Conservation (phyloP, 352 stramenopile genomes). For the Globisporangium apiculatum region DNA sequence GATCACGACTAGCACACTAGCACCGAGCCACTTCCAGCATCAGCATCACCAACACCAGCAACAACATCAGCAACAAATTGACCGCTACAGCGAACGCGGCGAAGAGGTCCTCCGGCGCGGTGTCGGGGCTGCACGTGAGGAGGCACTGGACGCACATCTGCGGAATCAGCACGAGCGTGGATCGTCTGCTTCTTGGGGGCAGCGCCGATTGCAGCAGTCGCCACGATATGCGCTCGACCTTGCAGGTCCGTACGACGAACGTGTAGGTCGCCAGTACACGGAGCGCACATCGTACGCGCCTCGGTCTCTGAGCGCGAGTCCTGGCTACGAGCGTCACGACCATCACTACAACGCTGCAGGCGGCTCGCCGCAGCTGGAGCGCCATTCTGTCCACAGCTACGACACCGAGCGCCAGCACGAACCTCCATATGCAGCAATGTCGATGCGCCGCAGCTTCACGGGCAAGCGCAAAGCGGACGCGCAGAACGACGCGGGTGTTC, state of each 20-base stretch:
- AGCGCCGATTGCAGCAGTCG: neutral
- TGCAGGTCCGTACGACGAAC: no score
- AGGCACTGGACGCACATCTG: neutral
- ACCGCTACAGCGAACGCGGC: neutral
- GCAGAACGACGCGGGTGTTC: neutral
- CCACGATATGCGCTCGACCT: neutral
- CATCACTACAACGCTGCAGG: neutral
- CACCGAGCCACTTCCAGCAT: neutral
- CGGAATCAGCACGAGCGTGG: constrained; percentile 2
- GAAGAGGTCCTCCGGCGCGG: neutral
- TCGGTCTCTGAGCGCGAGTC: neutral
- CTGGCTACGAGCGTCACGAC: neutral
- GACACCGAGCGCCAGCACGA: neutral
- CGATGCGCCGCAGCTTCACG: neutral
- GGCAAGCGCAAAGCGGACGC: constrained; percentile 11
- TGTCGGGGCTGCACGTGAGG: neutral
- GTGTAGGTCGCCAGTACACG: no score
- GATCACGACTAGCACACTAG: neutral
- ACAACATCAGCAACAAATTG: neutral
- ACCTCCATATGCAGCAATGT: neutral
- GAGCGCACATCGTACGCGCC: neutral
- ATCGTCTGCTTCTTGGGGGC: constrained; percentile 3
- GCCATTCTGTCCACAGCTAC: neutral
- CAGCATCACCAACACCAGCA: neutral
- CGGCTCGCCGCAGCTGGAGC: neutral